These are phyloP conservation scores for Neonectria faginata DNA, from an alignment of 2,329 filamentous ascomycete species.

Conservation along the genomic window DNA sequence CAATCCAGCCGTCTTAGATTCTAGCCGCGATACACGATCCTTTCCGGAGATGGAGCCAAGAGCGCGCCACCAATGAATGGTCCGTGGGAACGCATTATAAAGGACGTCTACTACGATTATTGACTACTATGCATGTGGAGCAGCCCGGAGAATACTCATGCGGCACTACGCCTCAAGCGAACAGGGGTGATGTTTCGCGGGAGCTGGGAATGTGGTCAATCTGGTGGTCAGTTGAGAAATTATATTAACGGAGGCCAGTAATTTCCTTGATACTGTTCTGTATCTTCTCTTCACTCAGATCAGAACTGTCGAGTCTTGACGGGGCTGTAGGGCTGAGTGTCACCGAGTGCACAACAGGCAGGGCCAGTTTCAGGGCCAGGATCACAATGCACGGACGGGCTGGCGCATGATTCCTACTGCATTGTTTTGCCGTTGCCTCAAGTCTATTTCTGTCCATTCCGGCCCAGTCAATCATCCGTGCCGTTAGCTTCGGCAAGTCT, in stretches of 20 bases:
- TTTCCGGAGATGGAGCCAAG: not conserved
- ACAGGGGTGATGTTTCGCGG: not conserved
- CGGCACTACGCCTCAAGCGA: not conserved
- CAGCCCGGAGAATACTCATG: not conserved
- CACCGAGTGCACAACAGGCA: not conserved
- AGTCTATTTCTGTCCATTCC: too few species aligned
- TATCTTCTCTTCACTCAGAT: too few species aligned
- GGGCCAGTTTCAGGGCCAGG: not conserved
- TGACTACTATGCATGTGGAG: not conserved
- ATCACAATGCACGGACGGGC: not conserved
- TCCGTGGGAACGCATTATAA: not conserved
- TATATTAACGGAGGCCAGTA: too few species aligned
- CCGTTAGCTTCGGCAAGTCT: too few species aligned
- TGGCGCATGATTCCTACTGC: too few species aligned
- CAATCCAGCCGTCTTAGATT: too few species aligned
- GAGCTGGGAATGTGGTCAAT: too few species aligned
- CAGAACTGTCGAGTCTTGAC: too few species aligned
- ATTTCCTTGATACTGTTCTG: too few species aligned
- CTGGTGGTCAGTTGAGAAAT: too few species aligned
- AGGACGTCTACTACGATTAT: not conserved
- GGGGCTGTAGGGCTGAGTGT: not conserved
- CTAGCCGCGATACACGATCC: not conserved
- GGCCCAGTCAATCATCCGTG: too few species aligned
- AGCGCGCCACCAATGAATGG: not conserved
- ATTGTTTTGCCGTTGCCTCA: too few species aligned